Evolutionary conservation across 371 early-diverging fungal genomes (phyloP).

Genomic region (Lichtheimia hyalospora): DNA sequence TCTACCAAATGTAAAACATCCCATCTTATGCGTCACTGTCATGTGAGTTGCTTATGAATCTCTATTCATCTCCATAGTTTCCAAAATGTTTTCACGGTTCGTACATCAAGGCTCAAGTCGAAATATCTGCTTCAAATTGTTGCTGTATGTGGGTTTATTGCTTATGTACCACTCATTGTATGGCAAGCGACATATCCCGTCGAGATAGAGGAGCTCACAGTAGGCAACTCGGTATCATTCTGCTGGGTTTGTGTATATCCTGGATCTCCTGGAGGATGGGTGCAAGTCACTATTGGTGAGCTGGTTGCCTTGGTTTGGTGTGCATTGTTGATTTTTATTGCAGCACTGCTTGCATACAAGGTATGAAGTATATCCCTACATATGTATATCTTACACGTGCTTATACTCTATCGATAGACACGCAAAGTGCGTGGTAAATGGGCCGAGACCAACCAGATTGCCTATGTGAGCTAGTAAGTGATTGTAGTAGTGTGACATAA

Average conservation of each 20-base stretch:
- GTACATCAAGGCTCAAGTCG: constrained; percentile 34
- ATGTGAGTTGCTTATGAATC: not conserved
- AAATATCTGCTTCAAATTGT: constrained; percentile 32
- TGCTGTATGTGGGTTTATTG: constrained; percentile 16
- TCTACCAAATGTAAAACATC: constrained; percentile 38
- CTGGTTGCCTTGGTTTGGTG: constrained; percentile 22
- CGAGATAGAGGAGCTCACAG: constrained; percentile 3
- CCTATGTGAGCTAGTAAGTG: constrained; percentile 50
- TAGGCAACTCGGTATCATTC: constrained; percentile 14
- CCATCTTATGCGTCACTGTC: not conserved
- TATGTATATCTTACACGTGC: not conserved
- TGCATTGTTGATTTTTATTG: constrained; percentile 19
- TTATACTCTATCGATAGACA: constrained; percentile 15
- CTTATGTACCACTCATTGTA: constrained; percentile 22
- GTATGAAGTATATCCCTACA: constrained; percentile 9
- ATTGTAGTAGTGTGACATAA: too few species aligned
- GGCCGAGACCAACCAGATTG: constrained; percentile 46
- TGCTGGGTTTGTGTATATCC: constrained; percentile 40
- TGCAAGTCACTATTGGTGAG: constrained; percentile 18
- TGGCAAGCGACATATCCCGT: constrained; percentile 31
- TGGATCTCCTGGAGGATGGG: constrained; percentile 18
- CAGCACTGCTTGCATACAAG: constrained; percentile 43
- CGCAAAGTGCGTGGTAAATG: constrained; percentile 36
- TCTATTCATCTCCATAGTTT: constrained; percentile 17
- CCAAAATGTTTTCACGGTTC: constrained; percentile 45